A percentile compares a stretch with the other conserved stretches of the same genome.
Evolutionary conservation across 2,329 filamentous ascomycete species (phyloP).

Genomic region (Fusarium tuaranense): DNA sequence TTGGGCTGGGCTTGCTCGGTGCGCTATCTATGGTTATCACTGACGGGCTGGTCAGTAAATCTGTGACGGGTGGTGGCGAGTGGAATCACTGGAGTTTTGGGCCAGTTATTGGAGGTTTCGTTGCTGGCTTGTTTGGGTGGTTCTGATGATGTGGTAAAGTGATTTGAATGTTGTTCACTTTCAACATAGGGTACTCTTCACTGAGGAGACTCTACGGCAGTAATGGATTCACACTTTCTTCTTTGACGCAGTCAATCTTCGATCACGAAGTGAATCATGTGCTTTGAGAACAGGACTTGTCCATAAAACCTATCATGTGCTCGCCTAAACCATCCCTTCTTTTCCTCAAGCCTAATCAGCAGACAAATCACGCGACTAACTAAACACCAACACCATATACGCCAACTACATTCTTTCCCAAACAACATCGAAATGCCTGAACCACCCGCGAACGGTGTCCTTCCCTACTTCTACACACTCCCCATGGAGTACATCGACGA

Average conservation of each 20-base stretch:
- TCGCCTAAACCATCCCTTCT: neutral
- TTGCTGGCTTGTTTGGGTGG: neutral
- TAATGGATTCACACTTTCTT: neutral
- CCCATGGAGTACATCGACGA: neutral
- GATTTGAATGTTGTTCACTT: neutral
- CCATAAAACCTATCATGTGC: neutral
- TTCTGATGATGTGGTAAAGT: neutral
- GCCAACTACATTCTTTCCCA: neutral
- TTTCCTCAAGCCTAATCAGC: neutral
- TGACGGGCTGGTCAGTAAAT: conserved; percentile 34
- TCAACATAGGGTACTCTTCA: neutral
- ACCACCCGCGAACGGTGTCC: neutral
- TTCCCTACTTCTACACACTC: neutral
- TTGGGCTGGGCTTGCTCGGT: conserved; percentile 11
- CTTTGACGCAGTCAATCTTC: neutral
- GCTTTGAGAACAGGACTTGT: neutral
- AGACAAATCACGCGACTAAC: neutral
- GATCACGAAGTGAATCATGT: neutral
- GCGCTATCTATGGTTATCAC: conserved; percentile 8
- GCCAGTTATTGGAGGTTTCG: conserved; percentile 13
- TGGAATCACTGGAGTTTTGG: conserved; percentile 38
- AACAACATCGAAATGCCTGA: neutral
- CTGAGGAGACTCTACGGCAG: neutral
- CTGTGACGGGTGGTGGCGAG: conserved; percentile 27
- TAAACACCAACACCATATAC: neutral